Evolutionary conservation across 345 rosid genomes (phyloP).

Genomic region (Eucalyptus pauciflora): DNA sequence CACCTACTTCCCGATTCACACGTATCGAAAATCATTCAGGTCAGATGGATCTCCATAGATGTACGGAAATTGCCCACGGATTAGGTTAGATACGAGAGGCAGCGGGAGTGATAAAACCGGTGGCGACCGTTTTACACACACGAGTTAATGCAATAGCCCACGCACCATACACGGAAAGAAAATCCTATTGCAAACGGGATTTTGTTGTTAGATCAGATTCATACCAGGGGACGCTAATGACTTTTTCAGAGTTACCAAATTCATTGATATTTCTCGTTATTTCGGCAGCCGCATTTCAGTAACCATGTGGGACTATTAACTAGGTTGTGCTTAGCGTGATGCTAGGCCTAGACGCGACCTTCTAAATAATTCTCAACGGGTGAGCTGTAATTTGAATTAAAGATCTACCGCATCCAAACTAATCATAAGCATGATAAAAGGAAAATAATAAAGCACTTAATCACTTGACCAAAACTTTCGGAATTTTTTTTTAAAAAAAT

Average conservation of each 20-base stretch:
- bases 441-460: not conserved
- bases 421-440: not conserved
- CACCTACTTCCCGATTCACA: not conserved
- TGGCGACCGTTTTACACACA: not conserved
- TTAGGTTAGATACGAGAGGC: not conserved
- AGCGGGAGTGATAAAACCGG: not conserved
- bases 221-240: not conserved
- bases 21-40: not conserved
- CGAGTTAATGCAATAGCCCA: not conserved
- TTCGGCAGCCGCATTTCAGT: not conserved
- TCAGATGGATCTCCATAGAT: not conserved
- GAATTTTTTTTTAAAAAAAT: not conserved
- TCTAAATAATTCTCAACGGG: not conserved
- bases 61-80: not conserved
- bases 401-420: too few species aligned
- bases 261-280: not conserved
- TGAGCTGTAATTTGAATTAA: not conserved
- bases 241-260: not conserved
- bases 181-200: not conserved
- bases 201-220: not conserved
- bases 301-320: not conserved
- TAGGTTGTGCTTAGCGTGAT: not conserved
- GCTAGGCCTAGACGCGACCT: not conserved
- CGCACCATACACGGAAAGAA: not conserved
- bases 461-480: not conserved